These are phyloP conservation scores for Xylaria venustula DNA, from an alignment of 495 filamentous ascomycete genomes.

Conservation along the genomic window DNA sequence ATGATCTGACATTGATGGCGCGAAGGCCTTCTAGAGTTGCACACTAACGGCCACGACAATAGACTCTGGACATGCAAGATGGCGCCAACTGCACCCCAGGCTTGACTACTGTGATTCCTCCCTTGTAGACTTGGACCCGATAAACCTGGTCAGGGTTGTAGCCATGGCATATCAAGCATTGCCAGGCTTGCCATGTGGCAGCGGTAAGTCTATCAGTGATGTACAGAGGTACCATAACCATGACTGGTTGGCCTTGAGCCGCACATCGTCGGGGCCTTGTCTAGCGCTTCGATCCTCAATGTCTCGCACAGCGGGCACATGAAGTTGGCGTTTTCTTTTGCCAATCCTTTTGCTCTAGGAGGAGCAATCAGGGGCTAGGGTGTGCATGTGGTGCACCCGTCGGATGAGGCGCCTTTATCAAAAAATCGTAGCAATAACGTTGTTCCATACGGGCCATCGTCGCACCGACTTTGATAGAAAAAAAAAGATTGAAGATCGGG, in stretches of 20 bases:
- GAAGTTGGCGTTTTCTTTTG: neutral
- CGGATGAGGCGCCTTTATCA: conserved; percentile 13
- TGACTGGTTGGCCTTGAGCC: conserved; percentile 5
- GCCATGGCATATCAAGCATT: conserved; percentile 4
- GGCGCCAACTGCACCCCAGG: conserved; percentile 8
- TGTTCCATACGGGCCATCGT: neutral
- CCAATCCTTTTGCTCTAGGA: neutral
- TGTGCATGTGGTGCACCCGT: conserved; percentile 1
- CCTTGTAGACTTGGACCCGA: neutral
- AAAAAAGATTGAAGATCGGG: neutral
- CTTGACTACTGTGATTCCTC: neutral
- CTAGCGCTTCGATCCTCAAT: neutral
- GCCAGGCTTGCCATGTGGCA: conserved; percentile 5
- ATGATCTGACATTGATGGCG: conserved; percentile 4
- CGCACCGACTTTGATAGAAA: neutral
- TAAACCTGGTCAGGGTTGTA: neutral
- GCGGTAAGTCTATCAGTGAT: neutral
- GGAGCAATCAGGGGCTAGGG: neutral
- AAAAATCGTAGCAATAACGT: neutral
- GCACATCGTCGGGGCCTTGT: neutral
- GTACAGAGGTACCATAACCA: neutral
- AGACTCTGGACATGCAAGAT: conserved; percentile 10
- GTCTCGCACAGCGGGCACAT: neutral
- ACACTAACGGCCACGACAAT: conserved; percentile 7
- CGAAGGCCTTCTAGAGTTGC: neutral